Conservation (phyloP, 257 asterid species). For the Hygrophila difformis region DNA sequence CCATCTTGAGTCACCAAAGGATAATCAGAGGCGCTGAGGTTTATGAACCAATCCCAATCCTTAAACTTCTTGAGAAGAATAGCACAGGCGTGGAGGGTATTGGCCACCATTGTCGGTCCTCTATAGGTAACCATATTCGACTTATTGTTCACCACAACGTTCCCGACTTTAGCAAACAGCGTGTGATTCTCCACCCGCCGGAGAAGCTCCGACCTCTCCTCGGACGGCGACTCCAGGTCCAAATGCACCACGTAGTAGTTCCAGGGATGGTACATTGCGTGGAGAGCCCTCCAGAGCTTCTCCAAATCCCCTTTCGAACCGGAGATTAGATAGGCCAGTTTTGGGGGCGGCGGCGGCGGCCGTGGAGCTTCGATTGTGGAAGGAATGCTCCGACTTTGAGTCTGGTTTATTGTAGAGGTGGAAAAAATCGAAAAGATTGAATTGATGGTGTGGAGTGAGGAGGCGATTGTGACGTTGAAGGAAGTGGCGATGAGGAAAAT, state of each 20-base stretch:
- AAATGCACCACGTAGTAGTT: conserved; percentile 85
- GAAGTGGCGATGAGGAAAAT: conserved; percentile 57
- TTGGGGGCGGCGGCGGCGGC: conserved; percentile 55
- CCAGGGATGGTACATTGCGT: conserved; percentile 73
- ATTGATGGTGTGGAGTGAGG: conserved; percentile 48
- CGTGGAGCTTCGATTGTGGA: conserved; percentile 35
- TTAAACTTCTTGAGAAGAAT: conserved; percentile 60
- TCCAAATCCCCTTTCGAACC: conserved; percentile 87
- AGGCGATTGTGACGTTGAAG: conserved; percentile 36
- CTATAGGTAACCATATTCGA: conserved; percentile 90
- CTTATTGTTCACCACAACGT: conserved; percentile 59
- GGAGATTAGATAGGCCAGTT: conserved; percentile 79
- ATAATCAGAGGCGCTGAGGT: conserved; percentile 96
- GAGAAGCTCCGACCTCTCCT: conserved; percentile 66
- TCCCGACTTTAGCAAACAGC: conserved; percentile 46
- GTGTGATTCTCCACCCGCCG: conserved; percentile 48
- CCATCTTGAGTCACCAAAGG: conserved; percentile 99
- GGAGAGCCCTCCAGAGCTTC: conserved; percentile 84
- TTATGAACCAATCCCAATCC: conserved; percentile 99
- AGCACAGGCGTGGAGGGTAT: conserved; percentile 94
- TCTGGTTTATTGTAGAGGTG: conserved; percentile 25
- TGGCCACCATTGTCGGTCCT: conserved; percentile 96
- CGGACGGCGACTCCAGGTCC: conserved; percentile 72
- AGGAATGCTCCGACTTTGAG: conserved; percentile 26
- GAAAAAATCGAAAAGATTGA: conserved; percentile 54